A percentile compares a stretch with the other conserved stretches of the same genome.
Conservation (phyloP, 306 rosid genomes). For the Delonix regia region DNA sequence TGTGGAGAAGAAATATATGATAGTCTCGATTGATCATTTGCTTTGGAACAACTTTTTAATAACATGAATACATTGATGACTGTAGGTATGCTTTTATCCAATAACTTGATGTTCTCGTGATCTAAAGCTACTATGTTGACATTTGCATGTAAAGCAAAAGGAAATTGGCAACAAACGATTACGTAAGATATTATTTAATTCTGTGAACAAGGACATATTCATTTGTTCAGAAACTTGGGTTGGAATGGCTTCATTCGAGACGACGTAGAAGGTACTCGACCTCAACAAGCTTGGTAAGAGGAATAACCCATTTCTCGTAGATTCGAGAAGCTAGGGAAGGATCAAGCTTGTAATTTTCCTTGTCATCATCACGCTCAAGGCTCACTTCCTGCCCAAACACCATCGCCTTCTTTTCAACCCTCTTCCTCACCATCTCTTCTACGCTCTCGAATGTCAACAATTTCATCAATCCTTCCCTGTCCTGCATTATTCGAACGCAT, state of each 20-base stretch:
- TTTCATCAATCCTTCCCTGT: conserved; percentile 74
- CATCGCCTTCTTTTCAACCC: conserved; percentile 84
- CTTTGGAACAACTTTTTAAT: not conserved
- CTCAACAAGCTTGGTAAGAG: conserved; percentile 81
- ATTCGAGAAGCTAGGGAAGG: conserved; percentile 62
- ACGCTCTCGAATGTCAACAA: conserved; percentile 71
- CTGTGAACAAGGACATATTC: conserved; percentile 24
- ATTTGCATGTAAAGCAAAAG: not conserved
- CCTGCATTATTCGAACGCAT: conserved; percentile 47
- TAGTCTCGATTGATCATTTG: not conserved
- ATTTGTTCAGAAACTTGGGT: conserved; percentile 11
- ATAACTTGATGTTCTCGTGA: not conserved
- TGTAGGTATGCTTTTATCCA: not conserved
- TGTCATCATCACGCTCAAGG: conserved; percentile 20
- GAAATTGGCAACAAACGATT: conserved; percentile 28
- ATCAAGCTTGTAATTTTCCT: conserved; percentile 54
- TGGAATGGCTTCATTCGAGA: conserved; percentile 46
- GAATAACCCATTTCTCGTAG: conserved; percentile 81
- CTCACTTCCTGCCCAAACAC: conserved; percentile 70
- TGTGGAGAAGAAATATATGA: not conserved
- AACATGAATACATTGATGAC: not conserved
- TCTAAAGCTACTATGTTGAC: not conserved
- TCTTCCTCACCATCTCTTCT: conserved; percentile 77
- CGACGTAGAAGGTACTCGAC: conserved; percentile 87
- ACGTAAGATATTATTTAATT: conserved; percentile 3